These are phyloP conservation scores for Colletotrichum filicis DNA, from an alignment of 2,329 filamentous ascomycete genomes.

Conservation along the genomic window DNA sequence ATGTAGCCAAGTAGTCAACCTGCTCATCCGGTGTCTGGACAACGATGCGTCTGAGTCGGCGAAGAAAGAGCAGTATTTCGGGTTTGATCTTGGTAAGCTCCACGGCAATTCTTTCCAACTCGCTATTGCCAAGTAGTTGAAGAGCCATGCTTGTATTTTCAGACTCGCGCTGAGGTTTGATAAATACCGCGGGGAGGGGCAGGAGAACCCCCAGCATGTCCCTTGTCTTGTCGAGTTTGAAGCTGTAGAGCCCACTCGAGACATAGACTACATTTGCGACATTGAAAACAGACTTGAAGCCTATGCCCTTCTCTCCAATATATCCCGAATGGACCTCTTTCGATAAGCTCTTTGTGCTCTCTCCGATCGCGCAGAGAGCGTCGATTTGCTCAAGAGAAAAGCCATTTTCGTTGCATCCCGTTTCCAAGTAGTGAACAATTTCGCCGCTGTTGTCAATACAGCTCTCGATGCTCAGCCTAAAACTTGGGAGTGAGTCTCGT, in stretches of 20 bases:
- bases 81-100: slow-evolving; percentile 35
- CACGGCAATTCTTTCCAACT: too few relatives aligned
- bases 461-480: too few relatives aligned
- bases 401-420: slow-evolving; percentile 47
- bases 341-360: slow-evolving; percentile 46
- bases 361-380: slow-evolving; percentile 44
- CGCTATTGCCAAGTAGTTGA: too few relatives aligned
- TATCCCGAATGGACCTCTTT: slow-evolving; percentile 37
- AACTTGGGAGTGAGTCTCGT: too few relatives aligned
- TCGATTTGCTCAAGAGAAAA: slow-evolving; percentile 45
- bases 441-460: background rate
- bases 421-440: background rate
- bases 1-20: background rate
- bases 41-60: slow-evolving; percentile 35
- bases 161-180: background rate
- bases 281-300: slow-evolving; percentile 50
- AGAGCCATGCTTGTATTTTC: too few relatives aligned
- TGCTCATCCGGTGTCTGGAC: background rate
- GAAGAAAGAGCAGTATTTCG: slow-evolving; percentile 42
- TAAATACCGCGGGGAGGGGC: slow-evolving; percentile 36
- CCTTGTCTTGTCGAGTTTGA: slow-evolving; percentile 42
- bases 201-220: slow-evolving; percentile 46
- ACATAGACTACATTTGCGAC: slow-evolving; percentile 45
- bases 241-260: slow-evolving; percentile 41
- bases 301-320: slow-evolving; percentile 51